Evolutionary conservation across 2,329 filamentous ascomycete genomes (phyloP), one percentile per base, ranked within the genome.

Genomic region (Fonsecaea pedrosoi): DNA sequence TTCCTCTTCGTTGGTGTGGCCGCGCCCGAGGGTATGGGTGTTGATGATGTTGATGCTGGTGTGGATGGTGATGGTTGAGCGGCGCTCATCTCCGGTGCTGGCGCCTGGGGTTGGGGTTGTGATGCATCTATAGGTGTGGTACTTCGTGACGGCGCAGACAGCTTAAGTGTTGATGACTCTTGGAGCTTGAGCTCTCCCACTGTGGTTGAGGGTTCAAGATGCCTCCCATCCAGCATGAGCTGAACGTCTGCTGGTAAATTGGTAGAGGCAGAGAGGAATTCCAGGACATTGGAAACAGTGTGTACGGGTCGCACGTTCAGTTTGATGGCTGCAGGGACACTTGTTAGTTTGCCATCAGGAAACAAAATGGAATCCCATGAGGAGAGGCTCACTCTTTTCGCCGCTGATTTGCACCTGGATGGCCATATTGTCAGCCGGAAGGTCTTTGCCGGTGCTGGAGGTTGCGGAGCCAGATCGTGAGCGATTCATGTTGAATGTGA

Each of bases 361-460:
- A 62, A 68, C 45, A 66, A 64, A 59, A 61, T 54, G 40, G 50
- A 57, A 59, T 5, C 38, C 1, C 18, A 53, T 55, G 65, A 71
- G 60, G 59, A 48, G 42, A 45, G 45, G 78, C 85, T 77, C 80
- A 88, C 86, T 87, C 76, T 83, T 81, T 71, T 85, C 86, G 40
- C 83, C 80, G 58, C 86, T 78, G 74, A 83, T 84, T 79, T 86
- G 87, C 77, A 88, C 82, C 77, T 88, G 87, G 77, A 88, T 85
- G 75, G 86, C 84, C 79, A 87, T 86, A 45, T 81, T 86, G 60
- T 84, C 81, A 62, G 83, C 80, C 57, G 77, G 74, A 65, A 85
- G 77, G 65, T 78, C 78, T 77, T 80, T 80, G 73, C 58, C 77
- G 71, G 38, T 64, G 57, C 45, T 65, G 60, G 67, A 70, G 21